phyloP scores from a whole-genome alignment of 148 eudicot genomes.

The Dianthus caryophyllus region DNA sequence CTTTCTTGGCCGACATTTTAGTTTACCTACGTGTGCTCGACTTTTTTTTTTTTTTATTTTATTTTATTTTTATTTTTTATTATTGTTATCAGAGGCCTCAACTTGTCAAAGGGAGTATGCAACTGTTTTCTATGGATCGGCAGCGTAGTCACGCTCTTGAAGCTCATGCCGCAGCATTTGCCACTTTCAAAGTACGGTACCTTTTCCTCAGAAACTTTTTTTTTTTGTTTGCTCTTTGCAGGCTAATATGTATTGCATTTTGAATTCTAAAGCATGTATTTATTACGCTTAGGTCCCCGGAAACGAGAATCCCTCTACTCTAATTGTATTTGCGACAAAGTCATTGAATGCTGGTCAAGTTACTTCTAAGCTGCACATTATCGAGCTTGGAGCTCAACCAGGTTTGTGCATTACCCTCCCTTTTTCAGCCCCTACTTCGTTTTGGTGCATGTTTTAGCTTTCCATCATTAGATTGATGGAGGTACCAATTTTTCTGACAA shows the following conservation, averaged over 20 bases:
- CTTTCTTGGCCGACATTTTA: background rate
- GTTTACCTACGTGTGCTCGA: background rate
- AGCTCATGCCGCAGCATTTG: conserved; percentile 98
- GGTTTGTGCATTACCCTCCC: conserved; percentile 33
- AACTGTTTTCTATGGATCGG: conserved; percentile 89
- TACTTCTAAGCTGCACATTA: conserved; percentile 84
- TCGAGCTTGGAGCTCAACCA: conserved; percentile 98
- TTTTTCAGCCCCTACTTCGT: background rate
- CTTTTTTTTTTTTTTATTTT: too few relatives aligned
- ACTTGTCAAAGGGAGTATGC: conserved; percentile 97
- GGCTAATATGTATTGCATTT: conserved; percentile 4
- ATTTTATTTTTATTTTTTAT: too few relatives aligned
- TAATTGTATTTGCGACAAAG: conserved; percentile 90
- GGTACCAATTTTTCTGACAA: background rate
- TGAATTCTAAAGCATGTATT: background rate
- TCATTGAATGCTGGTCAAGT: conserved; percentile 81
- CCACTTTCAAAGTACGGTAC: conserved; percentile 55
- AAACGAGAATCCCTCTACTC: conserved; percentile 82
- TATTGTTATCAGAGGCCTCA: conserved; percentile 65
- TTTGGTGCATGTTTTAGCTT: background rate
- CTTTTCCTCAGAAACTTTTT: conserved; percentile 7
- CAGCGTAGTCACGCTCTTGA: conserved; percentile 99
- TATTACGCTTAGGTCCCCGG: conserved; percentile 54
- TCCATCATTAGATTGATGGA: background rate
- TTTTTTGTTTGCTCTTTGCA: too few relatives aligned